Base-by-base conservation (phyloP, 306 rosid species). In the Lupinus albus region DNA sequence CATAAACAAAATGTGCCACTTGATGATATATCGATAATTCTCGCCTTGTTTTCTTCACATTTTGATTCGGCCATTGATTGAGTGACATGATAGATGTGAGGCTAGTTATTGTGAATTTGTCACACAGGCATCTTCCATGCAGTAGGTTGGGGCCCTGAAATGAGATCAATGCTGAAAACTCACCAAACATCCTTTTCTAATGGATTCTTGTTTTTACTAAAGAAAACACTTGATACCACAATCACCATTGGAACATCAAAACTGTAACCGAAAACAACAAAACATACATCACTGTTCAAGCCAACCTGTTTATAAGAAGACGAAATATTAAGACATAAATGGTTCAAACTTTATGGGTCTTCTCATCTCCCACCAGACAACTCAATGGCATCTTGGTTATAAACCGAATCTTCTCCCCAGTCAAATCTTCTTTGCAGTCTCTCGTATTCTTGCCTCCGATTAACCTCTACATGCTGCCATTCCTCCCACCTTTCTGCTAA, bases 401-500 rank as follows among this genome's bases (percentile, higher is more conserved):
- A 70, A 59, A 88, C 79, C 0, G 99, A 94, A 82, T 94, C 97
- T 78, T 94, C 99, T 35, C 96, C 96, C 97, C 97, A 94, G 71
- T 94, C 95, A 71, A 94, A 91, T 78, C 99, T 86, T 87, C 99
- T 80, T 63, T 94, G 97, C 30, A 90, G 63, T 69, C 97, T 85
- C 56, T 94, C 97, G 1, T 86, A 85, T 73, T 94, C 97, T 76
- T 90, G 88, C 80, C 97, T 83, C 17, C 99, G 87, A 53, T 75
- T 83, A 62, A 94, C 96, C 80, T 94, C 99, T 51, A 88, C 88
- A 50, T 78, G 83, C 78, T 90, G 99, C 99, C 99, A 94, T 67
- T 90, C 97, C 71, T 94, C 97, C 99, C 99, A 94, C 79, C 97
- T 77, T 87, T 94, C 96, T 7, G 99, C 99, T 49, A 94, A 91